phyloP scores from a whole-genome alignment of 495 filamentous ascomycete species.

The Astrothelium macrocarpum region DNA sequence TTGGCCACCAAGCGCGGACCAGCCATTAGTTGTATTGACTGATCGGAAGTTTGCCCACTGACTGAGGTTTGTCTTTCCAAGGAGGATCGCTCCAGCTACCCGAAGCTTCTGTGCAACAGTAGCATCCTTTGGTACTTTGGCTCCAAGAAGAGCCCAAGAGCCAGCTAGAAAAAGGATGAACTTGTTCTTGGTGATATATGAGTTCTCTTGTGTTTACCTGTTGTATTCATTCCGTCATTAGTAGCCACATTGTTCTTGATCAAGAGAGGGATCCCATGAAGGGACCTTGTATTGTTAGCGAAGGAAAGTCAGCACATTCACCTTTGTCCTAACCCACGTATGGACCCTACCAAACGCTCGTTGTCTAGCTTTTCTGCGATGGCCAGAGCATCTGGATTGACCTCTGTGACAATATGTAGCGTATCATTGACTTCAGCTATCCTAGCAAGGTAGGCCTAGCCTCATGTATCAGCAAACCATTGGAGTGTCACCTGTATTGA shows the following conservation, averaged over 20 bases:
- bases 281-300: background rate
- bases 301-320: background rate
- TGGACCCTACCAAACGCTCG: no score
- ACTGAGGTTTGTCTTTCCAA: slow-evolving; percentile 38
- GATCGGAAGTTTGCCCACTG: slow-evolving; percentile 31
- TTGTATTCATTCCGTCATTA: no score
- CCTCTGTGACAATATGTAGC: slow-evolving; percentile 1
- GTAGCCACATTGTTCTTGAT: slow-evolving; percentile 11
- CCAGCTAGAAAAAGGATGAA: slow-evolving; percentile 13
- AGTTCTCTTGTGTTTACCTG: no score
- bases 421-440: background rate
- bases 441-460: background rate
- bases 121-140: slow-evolving; percentile 38
- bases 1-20: slow-evolving; percentile 10
- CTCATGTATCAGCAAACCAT: no score
- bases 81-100: slow-evolving; percentile 40
- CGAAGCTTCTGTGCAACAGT: slow-evolving; percentile 41
- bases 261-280: slow-evolving; percentile 17
- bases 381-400: slow-evolving; percentile 16
- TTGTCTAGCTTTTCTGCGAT: slow-evolving; percentile 12
- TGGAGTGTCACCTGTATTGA: no score
- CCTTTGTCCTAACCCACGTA: background rate
- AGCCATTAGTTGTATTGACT: background rate
- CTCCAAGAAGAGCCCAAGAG: slow-evolving; percentile 28
- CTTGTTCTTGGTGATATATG: slow-evolving; percentile 6